These are phyloP conservation scores for Lyophyllum semitale DNA, from an alignment of 768 basidiomycete genomes.

Conservation along the genomic window DNA sequence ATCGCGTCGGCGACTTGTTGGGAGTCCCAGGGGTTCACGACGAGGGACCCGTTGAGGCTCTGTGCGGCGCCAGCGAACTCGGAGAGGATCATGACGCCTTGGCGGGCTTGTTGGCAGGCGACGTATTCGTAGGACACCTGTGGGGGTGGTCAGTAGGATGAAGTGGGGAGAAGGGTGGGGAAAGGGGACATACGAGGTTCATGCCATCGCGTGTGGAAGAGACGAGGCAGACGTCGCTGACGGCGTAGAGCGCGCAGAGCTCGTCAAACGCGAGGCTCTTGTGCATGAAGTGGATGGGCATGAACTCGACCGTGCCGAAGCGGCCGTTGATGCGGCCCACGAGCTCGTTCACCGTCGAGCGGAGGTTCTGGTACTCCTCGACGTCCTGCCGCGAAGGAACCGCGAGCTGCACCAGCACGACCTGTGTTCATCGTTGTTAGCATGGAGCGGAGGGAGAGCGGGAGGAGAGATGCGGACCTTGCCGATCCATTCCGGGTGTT, in stretches of 20 bases:
- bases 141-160: conserved; percentile 28
- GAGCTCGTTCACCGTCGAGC: conserved; percentile 94
- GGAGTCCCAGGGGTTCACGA: conserved; percentile 99
- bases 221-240: conserved; percentile 95
- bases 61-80: conserved; percentile 99
- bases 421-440: conserved; percentile 42
- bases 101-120: conserved; percentile 88
- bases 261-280: conserved; percentile 92
- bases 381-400: conserved; percentile 98
- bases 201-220: conserved; percentile 96
- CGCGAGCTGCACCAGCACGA: conserved; percentile 94
- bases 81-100: conserved; percentile 97
- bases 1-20: conserved; percentile 98
- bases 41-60: conserved; percentile 91
- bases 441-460: not conserved
- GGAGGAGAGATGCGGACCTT: conserved; percentile 55
- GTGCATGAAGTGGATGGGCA: conserved; percentile 99
- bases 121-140: conserved; percentile 99
- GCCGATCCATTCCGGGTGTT: conserved; percentile 99
- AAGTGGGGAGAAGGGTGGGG: not conserved
- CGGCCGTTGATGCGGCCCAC: conserved; percentile 98
- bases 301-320: conserved; percentile 98
- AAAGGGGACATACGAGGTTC: conserved; percentile 80
- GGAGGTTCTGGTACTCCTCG: conserved; percentile 97
- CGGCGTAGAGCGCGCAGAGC: conserved; percentile 94